These are phyloP conservation scores for Colletotrichum incanum DNA, from an alignment of 2,329 filamentous ascomycete genomes.

Conservation along the genomic window DNA sequence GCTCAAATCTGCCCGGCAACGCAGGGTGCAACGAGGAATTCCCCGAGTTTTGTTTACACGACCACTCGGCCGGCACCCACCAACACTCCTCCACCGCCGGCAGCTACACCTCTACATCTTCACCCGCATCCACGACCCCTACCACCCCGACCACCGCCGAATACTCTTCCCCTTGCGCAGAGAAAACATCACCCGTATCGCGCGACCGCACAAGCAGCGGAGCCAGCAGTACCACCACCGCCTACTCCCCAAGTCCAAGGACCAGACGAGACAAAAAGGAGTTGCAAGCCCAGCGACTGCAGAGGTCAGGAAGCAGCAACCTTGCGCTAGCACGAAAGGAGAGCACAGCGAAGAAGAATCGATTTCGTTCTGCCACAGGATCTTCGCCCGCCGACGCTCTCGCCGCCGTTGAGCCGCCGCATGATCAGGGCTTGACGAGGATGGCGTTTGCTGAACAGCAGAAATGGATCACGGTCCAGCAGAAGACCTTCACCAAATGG, in stretches of 20 bases:
- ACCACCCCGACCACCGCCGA: conserved; percentile 48
- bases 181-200: conserved; percentile 45
- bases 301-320: conserved; percentile 60
- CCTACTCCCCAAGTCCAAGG: conserved; percentile 53
- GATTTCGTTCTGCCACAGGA: conserved; percentile 54
- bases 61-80: conserved; percentile 43
- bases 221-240: conserved; percentile 36
- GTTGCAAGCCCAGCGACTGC: conserved; percentile 65
- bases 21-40: conserved; percentile 53
- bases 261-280: conserved; percentile 64
- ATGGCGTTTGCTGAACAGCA: conserved; percentile 78
- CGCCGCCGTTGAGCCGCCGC: conserved; percentile 62
- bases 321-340: conserved; percentile 50
- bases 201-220: conserved; percentile 46
- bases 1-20: conserved; percentile 55
- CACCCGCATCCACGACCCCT: conserved; percentile 49
- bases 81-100: conserved; percentile 35
- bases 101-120: conserved; percentile 44
- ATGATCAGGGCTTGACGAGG: conserved; percentile 67
- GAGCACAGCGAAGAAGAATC: conserved; percentile 50
- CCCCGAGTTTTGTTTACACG: conserved; percentile 63
- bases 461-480: conserved; percentile 85
- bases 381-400: conserved; percentile 59
- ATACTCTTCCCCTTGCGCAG: conserved; percentile 43
- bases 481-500: conserved; percentile 99